Percentiles rank a stretch among this genome's conserved stretches.
phyloP scores from a whole-genome alignment of 306 rosid species.

The Macrotyloma uniflorum region DNA sequence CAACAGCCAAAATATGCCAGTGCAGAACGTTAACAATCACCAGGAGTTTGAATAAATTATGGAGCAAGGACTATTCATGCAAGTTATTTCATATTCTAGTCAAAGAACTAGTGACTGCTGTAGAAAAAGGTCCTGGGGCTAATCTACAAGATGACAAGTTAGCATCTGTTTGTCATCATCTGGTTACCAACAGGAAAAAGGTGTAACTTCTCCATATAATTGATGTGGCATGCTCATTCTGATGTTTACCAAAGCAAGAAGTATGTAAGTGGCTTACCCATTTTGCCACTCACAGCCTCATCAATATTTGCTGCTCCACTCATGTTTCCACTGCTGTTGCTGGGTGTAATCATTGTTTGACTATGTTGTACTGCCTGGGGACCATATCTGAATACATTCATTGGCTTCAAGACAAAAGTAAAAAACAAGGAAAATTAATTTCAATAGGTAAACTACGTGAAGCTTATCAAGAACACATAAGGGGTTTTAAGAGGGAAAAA shows the following conservation, averaged over 20 bases:
- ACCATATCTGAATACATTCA: slow-evolving; percentile 67
- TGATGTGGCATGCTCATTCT: slow-evolving; percentile 17
- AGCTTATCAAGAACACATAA: background rate
- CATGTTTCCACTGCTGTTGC: slow-evolving; percentile 49
- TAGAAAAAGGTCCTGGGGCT: background rate
- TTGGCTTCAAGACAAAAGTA: slow-evolving; percentile 54
- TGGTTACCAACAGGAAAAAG: slow-evolving; percentile 3
- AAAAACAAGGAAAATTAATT: slow-evolving; percentile 19
- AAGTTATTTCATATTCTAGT: slow-evolving; percentile 9
- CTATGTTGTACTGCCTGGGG: slow-evolving; percentile 57
- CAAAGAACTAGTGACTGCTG: background rate
- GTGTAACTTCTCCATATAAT: background rate
- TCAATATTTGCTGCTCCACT: slow-evolving; percentile 53
- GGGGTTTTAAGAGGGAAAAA: background rate
- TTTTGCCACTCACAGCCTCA: slow-evolving; percentile 51
- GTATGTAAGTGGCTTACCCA: slow-evolving; percentile 43
- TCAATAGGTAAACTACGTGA: background rate
- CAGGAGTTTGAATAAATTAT: background rate
- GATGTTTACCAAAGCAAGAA: slow-evolving; percentile 1
- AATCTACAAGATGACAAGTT: background rate
- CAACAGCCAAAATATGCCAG: background rate
- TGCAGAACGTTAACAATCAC: slow-evolving; percentile 5
- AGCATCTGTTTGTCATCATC: background rate
- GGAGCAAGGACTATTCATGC: background rate
- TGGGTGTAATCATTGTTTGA: slow-evolving; percentile 60